Evolutionary conservation across 768 basidiomycete species (phyloP).

Genomic region (Podaxis sp.): DNA sequence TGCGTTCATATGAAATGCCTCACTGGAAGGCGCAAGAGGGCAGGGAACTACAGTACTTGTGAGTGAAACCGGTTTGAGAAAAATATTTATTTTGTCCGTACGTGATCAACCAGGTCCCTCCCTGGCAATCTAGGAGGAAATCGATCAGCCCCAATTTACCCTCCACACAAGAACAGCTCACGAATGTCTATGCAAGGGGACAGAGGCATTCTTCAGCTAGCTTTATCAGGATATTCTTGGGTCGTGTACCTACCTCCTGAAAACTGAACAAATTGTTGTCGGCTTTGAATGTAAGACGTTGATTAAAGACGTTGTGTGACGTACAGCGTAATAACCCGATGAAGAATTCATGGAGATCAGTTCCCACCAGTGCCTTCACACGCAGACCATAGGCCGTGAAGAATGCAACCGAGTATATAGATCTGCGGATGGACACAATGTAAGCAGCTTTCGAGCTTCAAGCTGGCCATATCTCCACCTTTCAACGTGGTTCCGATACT

Average conservation of each 20-base stretch:
- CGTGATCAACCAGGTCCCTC: conserved; percentile 4
- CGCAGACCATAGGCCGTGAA: conserved; percentile 21
- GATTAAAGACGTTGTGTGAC: background rate
- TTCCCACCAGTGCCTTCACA: conserved; percentile 14
- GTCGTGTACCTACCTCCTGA: background rate
- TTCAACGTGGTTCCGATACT: conserved; percentile 15
- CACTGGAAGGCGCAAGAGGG: conserved; percentile 12
- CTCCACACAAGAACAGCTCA: background rate
- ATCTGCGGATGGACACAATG: conserved; percentile 10
- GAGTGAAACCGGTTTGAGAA: background rate
- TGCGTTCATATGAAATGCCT: background rate
- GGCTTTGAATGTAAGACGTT: background rate
- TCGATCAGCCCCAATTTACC: background rate
- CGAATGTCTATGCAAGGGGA: background rate
- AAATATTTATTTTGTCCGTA: background rate
- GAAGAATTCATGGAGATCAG: conserved; percentile 17
- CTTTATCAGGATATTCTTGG: background rate
- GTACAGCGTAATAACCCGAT: conserved; percentile 10
- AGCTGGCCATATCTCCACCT: conserved; percentile 11
- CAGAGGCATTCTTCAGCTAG: background rate
- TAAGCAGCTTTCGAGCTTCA: background rate
- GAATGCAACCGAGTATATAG: conserved; percentile 19
- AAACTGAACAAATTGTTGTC: background rate
- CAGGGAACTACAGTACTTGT: conserved; percentile 7
- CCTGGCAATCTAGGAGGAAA: conserved; percentile 8